These are phyloP conservation scores for Arctostaphylos glauca DNA, from an alignment of 148 eudicot genomes.

Conservation along the genomic window DNA sequence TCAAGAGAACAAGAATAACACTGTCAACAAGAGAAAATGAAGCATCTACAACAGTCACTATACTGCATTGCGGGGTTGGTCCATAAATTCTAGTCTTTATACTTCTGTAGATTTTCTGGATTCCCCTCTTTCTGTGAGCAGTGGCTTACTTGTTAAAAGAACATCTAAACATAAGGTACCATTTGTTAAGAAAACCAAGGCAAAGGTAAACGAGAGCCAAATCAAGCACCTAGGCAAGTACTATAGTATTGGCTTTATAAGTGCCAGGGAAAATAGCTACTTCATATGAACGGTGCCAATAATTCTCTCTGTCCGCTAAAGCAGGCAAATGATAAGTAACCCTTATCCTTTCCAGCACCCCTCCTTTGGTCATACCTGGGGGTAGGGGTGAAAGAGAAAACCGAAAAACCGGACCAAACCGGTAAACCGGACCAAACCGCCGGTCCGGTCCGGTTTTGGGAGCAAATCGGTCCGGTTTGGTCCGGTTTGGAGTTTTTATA, in stretches of 20 bases:
- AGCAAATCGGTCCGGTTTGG: too few relatives aligned
- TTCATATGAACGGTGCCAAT: not conserved
- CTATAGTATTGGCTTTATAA: not conserved
- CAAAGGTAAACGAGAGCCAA: not conserved
- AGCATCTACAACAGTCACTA: not conserved
- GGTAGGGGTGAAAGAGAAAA: too few relatives aligned
- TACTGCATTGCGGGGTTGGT: not conserved
- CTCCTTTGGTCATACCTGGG: not conserved
- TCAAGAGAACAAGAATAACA: too few relatives aligned
- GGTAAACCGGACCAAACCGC: too few relatives aligned
- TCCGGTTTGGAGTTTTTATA: too few relatives aligned
- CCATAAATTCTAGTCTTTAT: not conserved
- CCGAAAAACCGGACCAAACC: too few relatives aligned
- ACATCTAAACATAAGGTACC: not conserved
- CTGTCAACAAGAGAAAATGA: not conserved
- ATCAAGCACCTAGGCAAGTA: not conserved
- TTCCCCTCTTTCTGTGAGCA: not conserved
- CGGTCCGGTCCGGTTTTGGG: too few relatives aligned
- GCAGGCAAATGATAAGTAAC: not conserved
- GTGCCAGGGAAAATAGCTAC: not conserved
- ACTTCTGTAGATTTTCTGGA: not conserved
- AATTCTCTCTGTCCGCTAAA: not conserved
- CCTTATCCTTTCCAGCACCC: not conserved
- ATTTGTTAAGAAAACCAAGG: not conserved
- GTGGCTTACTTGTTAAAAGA: not conserved